Evolutionary conservation across 2,329 filamentous ascomycete species (phyloP).

Genomic region (Fusarium sp.): DNA sequence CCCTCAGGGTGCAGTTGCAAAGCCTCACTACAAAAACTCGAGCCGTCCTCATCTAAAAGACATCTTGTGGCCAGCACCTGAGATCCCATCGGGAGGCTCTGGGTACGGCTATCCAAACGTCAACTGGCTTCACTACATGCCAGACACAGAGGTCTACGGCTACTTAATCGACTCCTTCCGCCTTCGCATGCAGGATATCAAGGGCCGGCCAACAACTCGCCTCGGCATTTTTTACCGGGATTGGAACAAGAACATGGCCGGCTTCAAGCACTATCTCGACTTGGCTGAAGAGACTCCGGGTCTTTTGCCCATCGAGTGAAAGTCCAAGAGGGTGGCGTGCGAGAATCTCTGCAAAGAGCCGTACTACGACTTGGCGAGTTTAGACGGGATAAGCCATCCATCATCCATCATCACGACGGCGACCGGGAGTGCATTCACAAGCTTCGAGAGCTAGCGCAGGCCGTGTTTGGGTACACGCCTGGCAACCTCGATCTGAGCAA

Average conservation of each 20-base stretch:
- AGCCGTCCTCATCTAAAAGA: background rate
- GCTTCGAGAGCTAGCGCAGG: constrained; percentile 56
- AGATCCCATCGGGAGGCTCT: background rate
- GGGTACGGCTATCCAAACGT: constrained; percentile 3
- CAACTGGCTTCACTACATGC: constrained; percentile 54
- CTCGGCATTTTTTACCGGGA: constrained; percentile 34
- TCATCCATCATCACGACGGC: constrained; percentile 54
- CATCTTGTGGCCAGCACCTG: background rate
- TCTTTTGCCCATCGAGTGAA: constrained; percentile 57
- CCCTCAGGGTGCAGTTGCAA: background rate
- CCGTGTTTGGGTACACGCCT: constrained; percentile 31
- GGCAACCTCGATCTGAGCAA: background rate
- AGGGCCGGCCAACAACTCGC: background rate
- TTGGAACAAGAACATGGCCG: constrained; percentile 27
- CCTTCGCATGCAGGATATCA: constrained; percentile 51
- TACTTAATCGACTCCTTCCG: constrained; percentile 59
- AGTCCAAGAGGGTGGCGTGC: constrained; percentile 49
- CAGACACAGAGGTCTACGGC: constrained; percentile 54
- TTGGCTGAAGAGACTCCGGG: background rate
- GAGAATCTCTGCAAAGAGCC: constrained; percentile 41
- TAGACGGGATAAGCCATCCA: constrained; percentile 39
- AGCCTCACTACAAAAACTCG: background rate
- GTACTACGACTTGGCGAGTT: constrained; percentile 41
- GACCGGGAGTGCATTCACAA: constrained; percentile 53
- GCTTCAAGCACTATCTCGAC: constrained; percentile 51